These are phyloP conservation scores for Colletotrichum navitas DNA, from an alignment of 2,329 filamentous ascomycete genomes.

Conservation along the genomic window DNA sequence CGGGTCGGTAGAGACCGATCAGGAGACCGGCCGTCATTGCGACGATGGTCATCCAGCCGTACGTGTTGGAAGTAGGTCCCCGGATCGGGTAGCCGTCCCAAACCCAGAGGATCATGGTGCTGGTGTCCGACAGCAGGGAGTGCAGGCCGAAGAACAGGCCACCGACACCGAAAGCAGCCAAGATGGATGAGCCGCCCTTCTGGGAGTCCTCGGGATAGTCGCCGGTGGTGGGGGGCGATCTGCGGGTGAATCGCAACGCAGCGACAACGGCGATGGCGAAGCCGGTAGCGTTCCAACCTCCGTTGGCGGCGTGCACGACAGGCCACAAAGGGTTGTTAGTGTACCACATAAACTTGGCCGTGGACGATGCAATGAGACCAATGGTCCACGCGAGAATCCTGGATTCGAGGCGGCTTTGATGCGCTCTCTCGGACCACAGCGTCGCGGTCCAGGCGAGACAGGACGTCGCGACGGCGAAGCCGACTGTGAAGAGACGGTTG, in stretches of 20 bases:
- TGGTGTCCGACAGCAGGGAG: conserved; percentile 93
- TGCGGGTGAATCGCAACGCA: conserved; percentile 80
- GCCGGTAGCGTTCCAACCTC: conserved; percentile 91
- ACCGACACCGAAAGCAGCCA: conserved; percentile 83
- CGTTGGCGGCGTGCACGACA: conserved; percentile 88
- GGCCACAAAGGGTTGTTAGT: conserved; percentile 99
- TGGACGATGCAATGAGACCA: conserved; percentile 85
- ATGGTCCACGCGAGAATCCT: conserved; percentile 84
- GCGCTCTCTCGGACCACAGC: conserved; percentile 81
- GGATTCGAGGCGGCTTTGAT: conserved; percentile 82
- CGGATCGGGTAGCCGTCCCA: conserved; percentile 96
- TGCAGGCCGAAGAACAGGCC: conserved; percentile 91
- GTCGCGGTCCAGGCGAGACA: conserved; percentile 88
- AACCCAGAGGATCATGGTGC: conserved; percentile 98
- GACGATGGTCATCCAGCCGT: conserved; percentile 87
- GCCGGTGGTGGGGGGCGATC: conserved; percentile 63
- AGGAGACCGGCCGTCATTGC: conserved; percentile 88
- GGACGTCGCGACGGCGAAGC: conserved; percentile 83
- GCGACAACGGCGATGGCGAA: conserved; percentile 81
- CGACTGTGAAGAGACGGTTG: conserved; percentile 82
- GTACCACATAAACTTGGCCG: conserved; percentile 91
- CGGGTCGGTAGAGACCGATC: conserved; percentile 79
- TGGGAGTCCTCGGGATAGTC: conserved; percentile 48
- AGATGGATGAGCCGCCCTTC: conserved; percentile 73
- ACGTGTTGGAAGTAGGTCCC: conserved; percentile 88